Conservation (phyloP, 106 monocot genomes). For the Posidonia australis region DNA sequence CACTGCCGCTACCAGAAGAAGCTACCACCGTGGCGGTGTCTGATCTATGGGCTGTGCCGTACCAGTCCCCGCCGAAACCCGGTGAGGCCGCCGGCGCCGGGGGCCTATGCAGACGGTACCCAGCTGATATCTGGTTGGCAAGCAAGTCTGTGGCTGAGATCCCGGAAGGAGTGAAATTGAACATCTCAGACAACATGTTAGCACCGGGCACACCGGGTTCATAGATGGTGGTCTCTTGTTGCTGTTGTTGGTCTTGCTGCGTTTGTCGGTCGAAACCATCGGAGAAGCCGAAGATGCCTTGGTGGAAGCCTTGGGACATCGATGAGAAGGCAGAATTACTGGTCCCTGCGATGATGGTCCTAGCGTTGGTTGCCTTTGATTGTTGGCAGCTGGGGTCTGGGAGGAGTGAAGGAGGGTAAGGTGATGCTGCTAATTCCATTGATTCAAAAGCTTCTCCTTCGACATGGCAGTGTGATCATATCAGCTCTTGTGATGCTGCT, state of each 20-base stretch:
- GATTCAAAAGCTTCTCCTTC: too few species aligned
- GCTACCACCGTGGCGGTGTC: background rate
- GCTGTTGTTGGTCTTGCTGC: background rate
- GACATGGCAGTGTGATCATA: too few species aligned
- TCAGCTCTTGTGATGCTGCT: too few species aligned
- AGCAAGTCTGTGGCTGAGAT: slow-evolving; percentile 47
- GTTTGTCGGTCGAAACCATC: slow-evolving; percentile 33
- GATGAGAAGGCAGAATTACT: slow-evolving; percentile 17
- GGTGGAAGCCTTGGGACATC: slow-evolving; percentile 88
- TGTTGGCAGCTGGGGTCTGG: background rate
- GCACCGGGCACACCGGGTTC: slow-evolving; percentile 16
- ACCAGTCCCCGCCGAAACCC: slow-evolving; percentile 11
- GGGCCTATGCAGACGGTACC: slow-evolving; percentile 11
- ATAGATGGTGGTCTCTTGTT: slow-evolving; percentile 18
- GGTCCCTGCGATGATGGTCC: background rate
- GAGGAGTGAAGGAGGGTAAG: too few species aligned
- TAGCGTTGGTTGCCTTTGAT: background rate
- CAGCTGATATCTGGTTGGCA: slow-evolving; percentile 36
- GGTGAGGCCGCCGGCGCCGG: background rate
- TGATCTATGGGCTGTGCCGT: slow-evolving; percentile 7
- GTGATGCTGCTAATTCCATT: too few species aligned
- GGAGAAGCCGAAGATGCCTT: slow-evolving; percentile 55
- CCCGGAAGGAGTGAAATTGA: slow-evolving; percentile 41
- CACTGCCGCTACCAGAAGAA: background rate
- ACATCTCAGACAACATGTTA: slow-evolving; percentile 84